Conservation (phyloP, 768 basidiomycete species). For the Mycena venus region DNA sequence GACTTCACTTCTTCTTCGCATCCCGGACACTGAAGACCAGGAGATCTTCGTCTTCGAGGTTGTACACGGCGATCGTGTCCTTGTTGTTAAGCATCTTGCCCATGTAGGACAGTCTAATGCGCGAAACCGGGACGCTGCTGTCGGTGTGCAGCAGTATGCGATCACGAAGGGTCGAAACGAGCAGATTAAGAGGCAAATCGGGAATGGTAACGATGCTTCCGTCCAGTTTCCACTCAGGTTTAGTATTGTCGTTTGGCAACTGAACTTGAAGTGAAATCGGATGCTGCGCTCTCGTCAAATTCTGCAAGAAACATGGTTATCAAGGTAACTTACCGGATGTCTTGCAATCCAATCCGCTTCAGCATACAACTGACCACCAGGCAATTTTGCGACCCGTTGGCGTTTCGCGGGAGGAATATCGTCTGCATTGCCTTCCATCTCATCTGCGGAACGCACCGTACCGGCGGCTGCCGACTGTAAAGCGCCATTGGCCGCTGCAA, state of each 20-base stretch:
- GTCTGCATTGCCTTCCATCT: conserved; percentile 78
- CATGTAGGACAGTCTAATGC: conserved; percentile 82
- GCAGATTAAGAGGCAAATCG: conserved; percentile 85
- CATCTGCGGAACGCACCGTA: conserved; percentile 83
- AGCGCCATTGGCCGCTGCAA: conserved; percentile 65
- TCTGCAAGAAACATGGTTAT: background rate
- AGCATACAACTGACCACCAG: conserved; percentile 86
- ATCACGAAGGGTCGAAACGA: conserved; percentile 92
- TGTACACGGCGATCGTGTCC: conserved; percentile 87
- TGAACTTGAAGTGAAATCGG: conserved; percentile 90
- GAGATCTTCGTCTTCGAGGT: conserved; percentile 92
- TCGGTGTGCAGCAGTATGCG: conserved; percentile 85
- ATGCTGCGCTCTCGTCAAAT: conserved; percentile 58
- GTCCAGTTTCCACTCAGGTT: conserved; percentile 95
- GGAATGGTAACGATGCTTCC: conserved; percentile 82
- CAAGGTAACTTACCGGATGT: conserved; percentile 74
- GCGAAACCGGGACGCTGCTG: conserved; percentile 83
- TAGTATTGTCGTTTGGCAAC: conserved; percentile 84
- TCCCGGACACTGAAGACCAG: conserved; percentile 84
- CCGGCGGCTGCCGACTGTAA: conserved; percentile 70
- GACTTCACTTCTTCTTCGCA: conserved; percentile 74
- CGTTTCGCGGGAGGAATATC: conserved; percentile 88
- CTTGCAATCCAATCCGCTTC: conserved; percentile 92
- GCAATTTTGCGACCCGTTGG: conserved; percentile 87
- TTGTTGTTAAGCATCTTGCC: conserved; percentile 92